Evolutionary conservation across 108 stramenopile species (phyloP).

Genomic region (Nannochloropsis salina): DNA sequence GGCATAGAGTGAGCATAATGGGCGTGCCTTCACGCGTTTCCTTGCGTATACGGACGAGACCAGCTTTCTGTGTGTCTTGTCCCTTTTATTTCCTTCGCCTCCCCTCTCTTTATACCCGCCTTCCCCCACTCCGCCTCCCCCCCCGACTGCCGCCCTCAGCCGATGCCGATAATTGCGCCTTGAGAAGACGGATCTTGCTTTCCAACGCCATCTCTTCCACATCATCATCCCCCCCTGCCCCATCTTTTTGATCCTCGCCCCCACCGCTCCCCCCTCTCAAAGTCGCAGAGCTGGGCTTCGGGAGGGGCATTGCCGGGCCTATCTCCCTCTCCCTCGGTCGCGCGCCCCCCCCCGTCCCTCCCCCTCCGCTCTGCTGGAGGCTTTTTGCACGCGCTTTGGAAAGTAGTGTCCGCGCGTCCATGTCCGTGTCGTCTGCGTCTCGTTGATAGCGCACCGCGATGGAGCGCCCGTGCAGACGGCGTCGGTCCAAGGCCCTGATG

Average conservation of each 20-base stretch:
- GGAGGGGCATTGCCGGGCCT: too few species aligned
- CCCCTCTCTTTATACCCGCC: background rate
- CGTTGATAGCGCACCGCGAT: background rate
- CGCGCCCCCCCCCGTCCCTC: background rate
- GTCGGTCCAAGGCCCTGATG: background rate
- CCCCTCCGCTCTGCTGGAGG: background rate
- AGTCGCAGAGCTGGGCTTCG: too few species aligned
- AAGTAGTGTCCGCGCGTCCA: background rate
- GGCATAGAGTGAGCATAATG: too few species aligned
- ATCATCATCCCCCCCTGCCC: conserved; percentile 1
- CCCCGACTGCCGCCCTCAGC: background rate
- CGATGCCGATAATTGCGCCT: background rate
- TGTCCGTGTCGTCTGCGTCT: background rate
- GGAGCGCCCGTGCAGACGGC: background rate
- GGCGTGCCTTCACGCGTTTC: too few species aligned
- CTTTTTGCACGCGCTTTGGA: conserved; percentile 16
- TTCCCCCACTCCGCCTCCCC: background rate
- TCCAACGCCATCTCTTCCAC: background rate
- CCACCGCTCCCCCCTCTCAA: too few species aligned
- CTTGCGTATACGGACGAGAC: background rate
- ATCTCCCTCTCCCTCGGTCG: background rate
- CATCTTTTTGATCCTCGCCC: background rate
- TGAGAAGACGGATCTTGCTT: background rate
- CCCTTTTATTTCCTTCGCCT: background rate
- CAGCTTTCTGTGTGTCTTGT: background rate